Evolutionary conservation across 106 monocot genomes (phyloP).

Genomic region (Allium fistulosum): DNA sequence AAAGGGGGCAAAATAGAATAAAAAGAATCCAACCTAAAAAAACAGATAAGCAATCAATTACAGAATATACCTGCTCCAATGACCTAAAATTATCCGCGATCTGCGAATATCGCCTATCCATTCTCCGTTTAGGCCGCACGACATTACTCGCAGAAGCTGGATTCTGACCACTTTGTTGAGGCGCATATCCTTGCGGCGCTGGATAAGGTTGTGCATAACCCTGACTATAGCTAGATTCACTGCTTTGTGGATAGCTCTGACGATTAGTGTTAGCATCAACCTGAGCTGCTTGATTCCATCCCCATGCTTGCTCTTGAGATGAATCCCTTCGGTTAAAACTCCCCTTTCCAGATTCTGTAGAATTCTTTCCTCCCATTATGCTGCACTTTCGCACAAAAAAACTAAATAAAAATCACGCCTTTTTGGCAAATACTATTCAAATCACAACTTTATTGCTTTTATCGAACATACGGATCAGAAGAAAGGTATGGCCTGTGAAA

Average conservation of each 20-base stretch:
- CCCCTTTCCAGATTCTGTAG: not conserved
- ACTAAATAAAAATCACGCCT: too few relatives aligned
- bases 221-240: not conserved
- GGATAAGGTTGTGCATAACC: conserved; percentile 1
- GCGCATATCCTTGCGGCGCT: not conserved
- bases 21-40: too few relatives aligned
- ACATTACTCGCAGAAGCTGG: too few relatives aligned
- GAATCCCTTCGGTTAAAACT: not conserved
- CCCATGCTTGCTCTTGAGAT: not conserved
- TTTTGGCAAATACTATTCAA: too few relatives aligned
- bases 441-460: too few relatives aligned
- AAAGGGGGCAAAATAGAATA: too few relatives aligned
- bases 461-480: too few relatives aligned
- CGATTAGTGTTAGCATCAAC: not conserved
- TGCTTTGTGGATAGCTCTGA: not conserved
- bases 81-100: conserved; percentile 72
- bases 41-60: too few relatives aligned
- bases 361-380: not conserved
- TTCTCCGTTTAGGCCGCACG: conserved; percentile 9
- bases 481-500: too few relatives aligned
- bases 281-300: not conserved
- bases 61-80: conserved; percentile 45
- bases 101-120: conserved; percentile 64
- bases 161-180: too few relatives aligned
- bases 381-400: too few relatives aligned